Base-by-base conservation (phyloP, 805 yeast species). In the Kodamaea lidongshanica region DNA sequence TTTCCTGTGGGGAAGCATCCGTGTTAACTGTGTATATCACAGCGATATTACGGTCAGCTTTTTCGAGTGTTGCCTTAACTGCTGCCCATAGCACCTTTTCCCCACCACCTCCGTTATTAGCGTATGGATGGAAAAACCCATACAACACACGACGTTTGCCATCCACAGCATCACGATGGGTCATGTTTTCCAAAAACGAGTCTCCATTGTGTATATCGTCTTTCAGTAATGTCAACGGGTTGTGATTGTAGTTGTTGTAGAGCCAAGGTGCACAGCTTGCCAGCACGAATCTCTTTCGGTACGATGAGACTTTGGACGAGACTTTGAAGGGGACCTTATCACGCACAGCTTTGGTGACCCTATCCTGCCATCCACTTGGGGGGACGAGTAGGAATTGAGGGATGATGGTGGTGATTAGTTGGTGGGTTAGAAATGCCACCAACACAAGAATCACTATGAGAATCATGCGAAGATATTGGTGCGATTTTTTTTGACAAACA, bases 101-200 rank as follows among this genome's bases (percentile, higher is more conserved):
- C 14, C 99, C 99, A 17, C 99, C 99, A 12, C 99, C 99, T 26
- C 94, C 95, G 22, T 95, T 94, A 51, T 83, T 84, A 40, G 96
- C 87, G 45, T 79, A 83, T 0, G 98, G 98, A 57, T 92, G 99
- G 62, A 92, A 87, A 48, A 82, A 88, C 5, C 97, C 99, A 50
- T 65, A 79, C 7, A 85, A 54, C 7, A 66, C 42, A 23, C 47
- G 52, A 16, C 83, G 48, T 10, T 41, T 35, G 1, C 58, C 52
- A 42, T 67, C 72, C 2, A 47, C 39, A 2, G 53, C 52, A 30
- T 50, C 59, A 21, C 67, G 45, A 6, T 53, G 49, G 26, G 39
- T 42, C 59, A 55, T 52, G 11, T 37, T 42, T 6, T 41, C 39
- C 26, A 52, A 28, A 39, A 60, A 61, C 15, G 22, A 32, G 22